phyloP scores from a whole-genome alignment of 441 rosid genomes.

The Sinapis alba region DNA sequence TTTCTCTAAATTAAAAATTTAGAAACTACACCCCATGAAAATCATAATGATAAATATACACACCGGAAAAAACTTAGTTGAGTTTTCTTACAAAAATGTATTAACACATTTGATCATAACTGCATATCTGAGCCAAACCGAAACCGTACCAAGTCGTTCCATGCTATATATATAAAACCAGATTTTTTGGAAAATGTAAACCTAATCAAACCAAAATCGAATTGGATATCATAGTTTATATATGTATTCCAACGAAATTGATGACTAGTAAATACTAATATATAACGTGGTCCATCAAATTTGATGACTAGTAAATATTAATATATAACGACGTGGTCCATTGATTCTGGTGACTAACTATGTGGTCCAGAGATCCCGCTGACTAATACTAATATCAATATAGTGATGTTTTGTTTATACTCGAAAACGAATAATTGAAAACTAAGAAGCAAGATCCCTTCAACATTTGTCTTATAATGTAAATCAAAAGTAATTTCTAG shows the following conservation, averaged over 20 bases:
- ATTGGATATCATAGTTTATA: neutral
- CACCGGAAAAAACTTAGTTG: too few species aligned
- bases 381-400: neutral
- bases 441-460: constrained; percentile 23
- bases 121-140: too few species aligned
- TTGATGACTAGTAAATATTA: neutral
- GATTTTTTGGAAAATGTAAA: neutral
- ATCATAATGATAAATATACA: too few species aligned
- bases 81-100: too few species aligned
- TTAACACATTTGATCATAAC: too few species aligned
- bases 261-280: too few species aligned
- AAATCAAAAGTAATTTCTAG: constrained; percentile 7
- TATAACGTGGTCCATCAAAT: neutral
- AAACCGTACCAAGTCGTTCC: too few species aligned
- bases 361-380: constrained; percentile 14
- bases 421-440: constrained; percentile 26
- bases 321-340: neutral
- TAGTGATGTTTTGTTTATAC: constrained; percentile 24
- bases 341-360: neutral
- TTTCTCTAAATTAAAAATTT: too few species aligned
- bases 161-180: too few species aligned
- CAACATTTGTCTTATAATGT: constrained; percentile 26
- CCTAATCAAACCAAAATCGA: neutral
- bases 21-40: too few species aligned
- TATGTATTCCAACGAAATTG: neutral